Evolutionary conservation across 768 basidiomycete species (phyloP).

Genomic region (Boletus subcaerulescens): DNA sequence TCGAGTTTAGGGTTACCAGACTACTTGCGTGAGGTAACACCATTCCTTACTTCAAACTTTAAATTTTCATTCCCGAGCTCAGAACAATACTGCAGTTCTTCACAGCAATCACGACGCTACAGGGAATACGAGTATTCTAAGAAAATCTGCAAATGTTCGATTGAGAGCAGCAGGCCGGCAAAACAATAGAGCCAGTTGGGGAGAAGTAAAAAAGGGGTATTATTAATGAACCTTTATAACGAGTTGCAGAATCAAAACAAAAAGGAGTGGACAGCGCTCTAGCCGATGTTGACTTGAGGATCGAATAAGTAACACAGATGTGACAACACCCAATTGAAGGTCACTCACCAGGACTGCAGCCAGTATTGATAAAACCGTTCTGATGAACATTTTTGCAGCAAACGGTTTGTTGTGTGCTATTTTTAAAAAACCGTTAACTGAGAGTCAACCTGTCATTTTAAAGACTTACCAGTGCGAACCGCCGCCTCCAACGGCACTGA

Average conservation of each 20-base stretch:
- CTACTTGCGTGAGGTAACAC: too few species aligned
- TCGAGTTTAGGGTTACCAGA: too few species aligned
- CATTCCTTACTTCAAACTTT: not conserved
- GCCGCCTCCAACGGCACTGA: conserved; percentile 9
- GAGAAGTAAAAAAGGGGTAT: conserved; percentile 10
- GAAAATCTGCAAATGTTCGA: not conserved
- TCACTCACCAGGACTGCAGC: conserved; percentile 38
- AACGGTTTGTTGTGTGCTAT: conserved; percentile 34
- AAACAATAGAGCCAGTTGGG: not conserved
- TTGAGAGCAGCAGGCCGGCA: not conserved
- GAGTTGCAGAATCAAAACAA: not conserved
- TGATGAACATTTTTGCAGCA: conserved; percentile 32
- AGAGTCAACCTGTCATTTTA: accelerated
- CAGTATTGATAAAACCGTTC: conserved; percentile 28
- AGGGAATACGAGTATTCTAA: not conserved
- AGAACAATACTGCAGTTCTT: not conserved
- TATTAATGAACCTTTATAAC: conserved; percentile 5
- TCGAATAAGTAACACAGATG: not conserved
- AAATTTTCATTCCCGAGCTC: not conserved
- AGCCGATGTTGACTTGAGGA: conserved; percentile 18
- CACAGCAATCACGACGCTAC: not conserved
- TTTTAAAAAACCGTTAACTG: not conserved
- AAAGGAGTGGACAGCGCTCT: conserved; percentile 24
- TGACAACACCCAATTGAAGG: not conserved
- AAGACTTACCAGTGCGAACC: conserved; percentile 18